These are phyloP conservation scores for Sonneratia alba DNA, from an alignment of 345 rosid genomes.

Conservation along the genomic window DNA sequence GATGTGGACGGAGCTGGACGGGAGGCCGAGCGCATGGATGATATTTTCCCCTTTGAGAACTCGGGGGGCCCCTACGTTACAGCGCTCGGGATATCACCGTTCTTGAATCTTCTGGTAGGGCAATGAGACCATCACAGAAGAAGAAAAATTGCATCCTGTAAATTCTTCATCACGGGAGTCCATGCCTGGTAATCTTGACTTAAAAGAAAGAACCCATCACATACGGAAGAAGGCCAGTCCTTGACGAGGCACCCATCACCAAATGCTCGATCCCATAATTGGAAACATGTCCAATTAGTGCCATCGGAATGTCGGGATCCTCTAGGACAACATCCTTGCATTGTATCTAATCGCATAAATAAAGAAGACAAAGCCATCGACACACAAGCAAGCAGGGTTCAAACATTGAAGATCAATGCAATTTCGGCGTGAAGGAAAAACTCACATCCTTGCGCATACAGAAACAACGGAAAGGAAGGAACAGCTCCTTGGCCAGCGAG, in stretches of 20 bases:
- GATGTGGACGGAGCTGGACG: conserved; percentile 54
- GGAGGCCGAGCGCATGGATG: conserved; percentile 54
- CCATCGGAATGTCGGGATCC: conserved; percentile 65
- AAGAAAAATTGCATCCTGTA: background rate
- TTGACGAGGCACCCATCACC: conserved; percentile 56
- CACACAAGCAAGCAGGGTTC: background rate
- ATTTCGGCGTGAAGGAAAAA: background rate
- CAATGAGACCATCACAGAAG: background rate
- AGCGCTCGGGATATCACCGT: conserved; percentile 46
- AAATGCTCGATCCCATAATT: conserved; percentile 51
- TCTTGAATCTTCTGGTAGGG: conserved; percentile 45
- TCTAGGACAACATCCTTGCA: conserved; percentile 75
- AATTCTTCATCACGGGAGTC: background rate
- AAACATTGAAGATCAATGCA: background rate
- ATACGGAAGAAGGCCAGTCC: conserved; percentile 69
- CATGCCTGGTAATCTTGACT: background rate
- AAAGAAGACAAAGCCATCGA: background rate
- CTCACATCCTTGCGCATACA: conserved; percentile 84
- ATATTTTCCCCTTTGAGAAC: conserved; percentile 70
- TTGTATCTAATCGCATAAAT: conserved; percentile 38
- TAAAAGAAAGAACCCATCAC: background rate
- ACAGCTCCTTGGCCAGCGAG: conserved; percentile 47
- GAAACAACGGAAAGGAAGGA: conserved; percentile 88
- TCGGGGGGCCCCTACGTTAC: conserved; percentile 69
- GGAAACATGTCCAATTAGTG: conserved; percentile 47